Base-by-base conservation (phyloP, 371 early-diverging fungal genomes). In the Mortierella polycephala region DNA sequence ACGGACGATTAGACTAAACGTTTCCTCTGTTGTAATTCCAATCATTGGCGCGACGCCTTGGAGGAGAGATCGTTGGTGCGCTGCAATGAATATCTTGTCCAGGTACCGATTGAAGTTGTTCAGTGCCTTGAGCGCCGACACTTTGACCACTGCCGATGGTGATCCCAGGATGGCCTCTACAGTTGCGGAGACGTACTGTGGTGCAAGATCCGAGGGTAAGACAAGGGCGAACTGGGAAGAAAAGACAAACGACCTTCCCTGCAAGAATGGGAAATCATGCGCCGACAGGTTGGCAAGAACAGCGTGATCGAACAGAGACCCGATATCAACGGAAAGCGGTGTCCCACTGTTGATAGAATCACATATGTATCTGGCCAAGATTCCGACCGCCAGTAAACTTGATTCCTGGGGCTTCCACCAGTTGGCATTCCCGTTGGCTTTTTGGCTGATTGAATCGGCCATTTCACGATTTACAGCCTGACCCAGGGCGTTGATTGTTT, bases 341-440 rank as follows among this genome's bases (percentile, higher is more conserved):
- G 79, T 82, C 5, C 82, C 82, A 30, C 68, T 75, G 69, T 88
- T 83, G 41, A 91, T 72, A 11, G 75, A 82, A 7, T 89, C 86
- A 16, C 86, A 75, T 39, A 94, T 65, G 20, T 90, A 89, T 18
- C 83, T 85, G 9, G 91, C 83, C 1, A 87, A 72, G 57, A 87
- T 81, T 16, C 95, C 95, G 21, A 95, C 85, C 21, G 91, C 87
- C 71, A 92, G 85, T 30, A 96, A 81, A 62, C 91, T 87, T 2
- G 95, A 91, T 69, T 96, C 96, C 64, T 94, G 92, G 41, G 90
- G 87, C 65, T 93, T 93, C 95, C 96, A 96, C 91, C 91, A 88
- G 67, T 50, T 64, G 60, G 40, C 30, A 42, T 74, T 66, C 54
- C 67, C 68, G 23, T 54, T 45, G 5, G 62, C 44, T 47, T 72